Conservation (phyloP, 257 asterid genomes). For the Solanum lycopersicoides region DNA sequence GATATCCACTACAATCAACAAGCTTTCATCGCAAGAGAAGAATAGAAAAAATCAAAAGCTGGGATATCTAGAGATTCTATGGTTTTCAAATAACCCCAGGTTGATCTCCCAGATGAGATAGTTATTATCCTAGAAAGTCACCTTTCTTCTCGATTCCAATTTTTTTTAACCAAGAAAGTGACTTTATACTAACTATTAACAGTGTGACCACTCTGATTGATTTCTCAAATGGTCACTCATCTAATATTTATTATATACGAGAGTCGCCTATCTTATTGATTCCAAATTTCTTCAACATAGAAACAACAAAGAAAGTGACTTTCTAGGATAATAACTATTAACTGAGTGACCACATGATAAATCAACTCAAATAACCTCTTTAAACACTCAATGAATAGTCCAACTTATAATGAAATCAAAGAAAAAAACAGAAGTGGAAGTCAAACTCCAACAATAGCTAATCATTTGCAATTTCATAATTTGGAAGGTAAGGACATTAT, state of each 20-base stretch:
- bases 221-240: neutral
- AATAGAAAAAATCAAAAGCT: neutral
- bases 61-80: neutral
- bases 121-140: neutral
- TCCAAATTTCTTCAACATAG: neutral
- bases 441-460: neutral
- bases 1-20: neutral
- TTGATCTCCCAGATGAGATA: neutral
- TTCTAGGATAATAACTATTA: neutral
- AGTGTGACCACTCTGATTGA: neutral
- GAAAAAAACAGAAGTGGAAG: neutral
- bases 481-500: neutral
- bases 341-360: neutral
- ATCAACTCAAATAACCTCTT: neutral
- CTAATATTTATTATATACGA: neutral
- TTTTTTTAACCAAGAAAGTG: neutral
- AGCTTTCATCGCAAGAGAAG: neutral
- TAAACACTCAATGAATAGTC: neutral
- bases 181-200: neutral
- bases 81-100: neutral
- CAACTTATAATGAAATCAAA: neutral
- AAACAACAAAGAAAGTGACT: neutral
- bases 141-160: neutral
- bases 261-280: neutral
- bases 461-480: neutral